These are phyloP conservation scores for Tieghemiomyces parasiticus DNA, from an alignment of 192 early-diverging fungal genomes.

Conservation along the genomic window DNA sequence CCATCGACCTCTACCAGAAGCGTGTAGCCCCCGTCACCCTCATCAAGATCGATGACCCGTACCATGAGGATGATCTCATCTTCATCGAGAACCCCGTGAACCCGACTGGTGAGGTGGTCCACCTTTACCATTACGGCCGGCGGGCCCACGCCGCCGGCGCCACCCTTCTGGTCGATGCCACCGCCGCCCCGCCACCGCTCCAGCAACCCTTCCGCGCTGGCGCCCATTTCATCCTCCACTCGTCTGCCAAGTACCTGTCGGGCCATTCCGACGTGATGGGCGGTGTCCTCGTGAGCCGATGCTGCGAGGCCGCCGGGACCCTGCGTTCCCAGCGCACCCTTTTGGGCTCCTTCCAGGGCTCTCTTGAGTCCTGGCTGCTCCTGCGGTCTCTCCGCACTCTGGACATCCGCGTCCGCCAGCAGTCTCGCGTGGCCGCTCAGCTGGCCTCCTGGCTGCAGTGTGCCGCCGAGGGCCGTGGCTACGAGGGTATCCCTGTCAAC, in stretches of 20 bases:
- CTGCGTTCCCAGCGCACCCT: slow-evolving; percentile 30
- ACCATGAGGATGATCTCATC: slow-evolving; percentile 33
- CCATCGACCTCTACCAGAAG: slow-evolving; percentile 18
- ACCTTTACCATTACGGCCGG: slow-evolving; percentile 22
- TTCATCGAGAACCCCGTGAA: slow-evolving; percentile 46
- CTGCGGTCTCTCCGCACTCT: slow-evolving; percentile 43
- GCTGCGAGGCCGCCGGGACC: slow-evolving; percentile 17
- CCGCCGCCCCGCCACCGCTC: slow-evolving; percentile 57
- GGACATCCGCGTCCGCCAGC: slow-evolving; percentile 41
- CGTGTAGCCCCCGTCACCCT: slow-evolving; percentile 16
- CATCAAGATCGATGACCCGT: slow-evolving; percentile 19
- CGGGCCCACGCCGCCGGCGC: slow-evolving; percentile 32
- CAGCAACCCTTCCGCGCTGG: slow-evolving; percentile 41
- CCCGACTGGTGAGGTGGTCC: slow-evolving; percentile 38
- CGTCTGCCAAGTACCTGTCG: slow-evolving; percentile 53
- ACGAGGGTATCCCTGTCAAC: slow-evolving; percentile 23
- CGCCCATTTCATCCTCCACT: slow-evolving; percentile 53
- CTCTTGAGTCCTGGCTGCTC: slow-evolving; percentile 48
- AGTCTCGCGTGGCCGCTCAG: slow-evolving; percentile 34
- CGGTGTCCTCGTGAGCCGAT: slow-evolving; percentile 38
- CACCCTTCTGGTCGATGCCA: slow-evolving; percentile 41
- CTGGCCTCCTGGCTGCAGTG: slow-evolving; percentile 34
- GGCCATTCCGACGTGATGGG: slow-evolving; percentile 57
- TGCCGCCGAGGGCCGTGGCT: slow-evolving; percentile 17
- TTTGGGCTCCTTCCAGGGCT: slow-evolving; percentile 42